phyloP scores from a whole-genome alignment of 2,329 filamentous ascomycete genomes.

The Colletotrichum neosansevieriae region DNA sequence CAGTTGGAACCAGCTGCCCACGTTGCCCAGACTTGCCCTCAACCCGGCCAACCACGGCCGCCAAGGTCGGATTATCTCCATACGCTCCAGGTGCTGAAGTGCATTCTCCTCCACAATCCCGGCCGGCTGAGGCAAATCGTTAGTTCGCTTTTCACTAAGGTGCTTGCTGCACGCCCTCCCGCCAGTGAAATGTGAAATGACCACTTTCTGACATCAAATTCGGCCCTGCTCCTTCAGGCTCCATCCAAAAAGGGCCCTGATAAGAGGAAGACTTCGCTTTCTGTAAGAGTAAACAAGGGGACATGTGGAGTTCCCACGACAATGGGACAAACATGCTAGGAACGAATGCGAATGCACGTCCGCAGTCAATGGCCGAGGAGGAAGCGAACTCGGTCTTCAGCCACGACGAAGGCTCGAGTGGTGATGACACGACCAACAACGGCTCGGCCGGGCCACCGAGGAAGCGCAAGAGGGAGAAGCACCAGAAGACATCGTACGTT shows the following conservation, averaged over 20 bases:
- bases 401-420: conserved; percentile 54
- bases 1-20: conserved; percentile 19
- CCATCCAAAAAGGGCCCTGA: conserved; percentile 37
- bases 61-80: conserved; percentile 31
- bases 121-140: conserved; percentile 36
- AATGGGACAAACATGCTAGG: conserved; percentile 44
- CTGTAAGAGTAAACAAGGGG: conserved; percentile 25
- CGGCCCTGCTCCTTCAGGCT: conserved; percentile 29
- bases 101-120: conserved; percentile 30
- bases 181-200: conserved; percentile 29
- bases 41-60: conserved; percentile 20
- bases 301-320: conserved; percentile 48
- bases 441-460: conserved; percentile 45
- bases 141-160: conserved; percentile 5
- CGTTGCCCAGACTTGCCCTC: conserved; percentile 23
- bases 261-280: conserved; percentile 36
- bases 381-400: conserved; percentile 52
- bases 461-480: conserved; percentile 55
- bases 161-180: conserved; percentile 24
- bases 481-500: conserved; percentile 58
- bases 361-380: conserved; percentile 50
- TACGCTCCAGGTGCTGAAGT: conserved; percentile 29
- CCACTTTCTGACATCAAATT: conserved; percentile 37
- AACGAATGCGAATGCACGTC: conserved; percentile 44
- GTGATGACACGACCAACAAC: conserved; percentile 50